Conservation (phyloP, 768 basidiomycete species). For the Collybia sp. region DNA sequence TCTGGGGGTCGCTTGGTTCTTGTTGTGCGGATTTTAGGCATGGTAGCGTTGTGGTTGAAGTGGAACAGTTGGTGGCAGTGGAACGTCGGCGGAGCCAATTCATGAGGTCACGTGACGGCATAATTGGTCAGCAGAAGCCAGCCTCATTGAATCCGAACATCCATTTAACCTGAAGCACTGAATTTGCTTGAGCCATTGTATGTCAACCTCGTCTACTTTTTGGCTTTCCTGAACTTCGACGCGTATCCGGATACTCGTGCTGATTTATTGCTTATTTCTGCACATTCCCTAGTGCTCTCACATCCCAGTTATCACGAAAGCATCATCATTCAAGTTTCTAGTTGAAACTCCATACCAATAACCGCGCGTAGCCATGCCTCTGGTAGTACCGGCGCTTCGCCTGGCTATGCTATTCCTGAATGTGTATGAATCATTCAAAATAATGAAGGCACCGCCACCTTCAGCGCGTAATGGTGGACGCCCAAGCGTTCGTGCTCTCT, state of each 20-base stretch:
- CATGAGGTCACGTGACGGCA: too few relatives aligned
- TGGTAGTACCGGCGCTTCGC: constrained; percentile 64
- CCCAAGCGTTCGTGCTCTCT: constrained; percentile 61
- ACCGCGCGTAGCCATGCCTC: constrained; percentile 45
- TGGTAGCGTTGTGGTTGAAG: constrained; percentile 28
- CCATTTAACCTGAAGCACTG: not conserved
- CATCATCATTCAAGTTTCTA: too few relatives aligned
- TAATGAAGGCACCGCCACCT: constrained; percentile 61
- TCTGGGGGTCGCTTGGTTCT: constrained; percentile 94
- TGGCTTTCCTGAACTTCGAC: too few relatives aligned
- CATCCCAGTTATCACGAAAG: too few relatives aligned
- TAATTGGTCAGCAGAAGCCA: constrained; percentile 6
- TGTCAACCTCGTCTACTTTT: too few relatives aligned
- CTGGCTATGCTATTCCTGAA: constrained; percentile 72
- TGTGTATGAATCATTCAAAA: constrained; percentile 83
- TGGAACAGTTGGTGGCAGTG: not conserved
- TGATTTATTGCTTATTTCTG: too few relatives aligned
- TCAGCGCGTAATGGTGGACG: constrained; percentile 50
- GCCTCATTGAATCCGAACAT: constrained; percentile 9
- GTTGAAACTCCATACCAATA: not conserved
- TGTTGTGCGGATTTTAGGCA: constrained; percentile 93
- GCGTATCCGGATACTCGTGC: too few relatives aligned
- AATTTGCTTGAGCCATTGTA: too few relatives aligned
- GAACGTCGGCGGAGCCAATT: too few relatives aligned
- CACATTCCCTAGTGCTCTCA: too few relatives aligned